Percentiles rank a stretch among this genome's conserved stretches.
phyloP scores from a whole-genome alignment of 2,329 filamentous ascomycete species.

The Aspergillus proliferans region DNA sequence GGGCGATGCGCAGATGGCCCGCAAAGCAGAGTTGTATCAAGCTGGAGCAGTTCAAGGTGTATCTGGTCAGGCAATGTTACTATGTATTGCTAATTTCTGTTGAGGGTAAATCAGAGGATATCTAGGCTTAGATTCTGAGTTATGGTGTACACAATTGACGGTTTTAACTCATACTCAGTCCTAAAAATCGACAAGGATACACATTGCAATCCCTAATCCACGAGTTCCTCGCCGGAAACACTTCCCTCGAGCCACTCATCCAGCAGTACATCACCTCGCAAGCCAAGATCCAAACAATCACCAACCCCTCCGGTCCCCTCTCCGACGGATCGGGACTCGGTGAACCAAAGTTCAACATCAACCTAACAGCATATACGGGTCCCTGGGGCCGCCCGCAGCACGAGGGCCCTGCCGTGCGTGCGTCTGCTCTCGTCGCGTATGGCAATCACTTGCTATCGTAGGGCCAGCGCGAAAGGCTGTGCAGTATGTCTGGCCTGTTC shows the following conservation, averaged over 20 bases:
- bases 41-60: too few relatives aligned
- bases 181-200: too few relatives aligned
- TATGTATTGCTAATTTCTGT: too few relatives aligned
- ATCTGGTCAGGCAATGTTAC: too few relatives aligned
- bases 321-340: constrained; percentile 48
- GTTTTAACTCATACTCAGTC: too few relatives aligned
- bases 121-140: too few relatives aligned
- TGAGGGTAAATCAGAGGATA: too few relatives aligned
- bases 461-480: constrained; percentile 47
- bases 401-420: constrained; percentile 69
- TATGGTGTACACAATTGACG: too few relatives aligned
- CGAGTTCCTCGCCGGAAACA: constrained; percentile 56
- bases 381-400: constrained; percentile 70
- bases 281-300: constrained; percentile 57
- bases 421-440: constrained; percentile 65
- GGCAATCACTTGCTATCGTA: constrained; percentile 65
- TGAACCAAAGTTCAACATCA: constrained; percentile 65
- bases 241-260: constrained; percentile 53
- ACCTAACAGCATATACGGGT: constrained; percentile 54
- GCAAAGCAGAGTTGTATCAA: too few relatives aligned
- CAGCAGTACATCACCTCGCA: constrained; percentile 62
- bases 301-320: constrained; percentile 59
- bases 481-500: constrained; percentile 61
- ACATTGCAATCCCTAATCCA: constrained; percentile 64
- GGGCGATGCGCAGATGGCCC: too few relatives aligned